Percentiles rank a stretch among this genome's conserved stretches.
Conservation (phyloP, 1,284 basidiomycete genomes). For the Apiotrichum sp. region DNA sequence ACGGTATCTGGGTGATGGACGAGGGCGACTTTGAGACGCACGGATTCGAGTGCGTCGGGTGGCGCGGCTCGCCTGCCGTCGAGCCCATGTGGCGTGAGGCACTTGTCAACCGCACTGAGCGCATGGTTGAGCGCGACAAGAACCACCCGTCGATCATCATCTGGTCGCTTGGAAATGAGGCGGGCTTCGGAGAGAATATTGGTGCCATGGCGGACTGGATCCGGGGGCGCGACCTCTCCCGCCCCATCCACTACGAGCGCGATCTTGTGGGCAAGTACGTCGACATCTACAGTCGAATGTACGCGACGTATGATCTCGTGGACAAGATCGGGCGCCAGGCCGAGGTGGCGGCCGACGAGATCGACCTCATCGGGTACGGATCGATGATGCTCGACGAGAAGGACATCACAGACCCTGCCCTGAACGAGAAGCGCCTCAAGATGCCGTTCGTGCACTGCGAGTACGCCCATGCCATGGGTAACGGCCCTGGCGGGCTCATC, state of each 20-base stretch:
- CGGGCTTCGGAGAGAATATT: constrained; percentile 19
- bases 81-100: constrained; percentile 8
- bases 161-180: constrained; percentile 29
- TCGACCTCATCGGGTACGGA: neutral
- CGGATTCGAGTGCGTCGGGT: constrained; percentile 17
- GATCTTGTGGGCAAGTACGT: constrained; percentile 16
- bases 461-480: constrained; percentile 25
- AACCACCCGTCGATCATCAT: constrained; percentile 26
- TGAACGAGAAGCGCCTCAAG: neutral
- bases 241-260: constrained; percentile 26
- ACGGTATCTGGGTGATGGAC: constrained; percentile 28
- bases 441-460: constrained; percentile 19
- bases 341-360: neutral
- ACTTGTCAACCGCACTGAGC: constrained; percentile 16
- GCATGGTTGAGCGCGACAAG: constrained; percentile 27
- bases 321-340: constrained; percentile 14
- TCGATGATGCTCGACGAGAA: neutral
- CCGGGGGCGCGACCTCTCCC: constrained; percentile 16
- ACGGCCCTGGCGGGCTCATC: constrained; percentile 17
- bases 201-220: constrained; percentile 20
- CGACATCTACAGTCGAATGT: constrained; percentile 27
- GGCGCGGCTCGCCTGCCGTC: constrained; percentile 16
- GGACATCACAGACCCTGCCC: neutral
- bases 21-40: constrained; percentile 28
- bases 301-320: constrained; percentile 16